These are phyloP conservation scores for Gossypium herbaceum DNA, from an alignment of 345 rosid species.

Conservation along the genomic window DNA sequence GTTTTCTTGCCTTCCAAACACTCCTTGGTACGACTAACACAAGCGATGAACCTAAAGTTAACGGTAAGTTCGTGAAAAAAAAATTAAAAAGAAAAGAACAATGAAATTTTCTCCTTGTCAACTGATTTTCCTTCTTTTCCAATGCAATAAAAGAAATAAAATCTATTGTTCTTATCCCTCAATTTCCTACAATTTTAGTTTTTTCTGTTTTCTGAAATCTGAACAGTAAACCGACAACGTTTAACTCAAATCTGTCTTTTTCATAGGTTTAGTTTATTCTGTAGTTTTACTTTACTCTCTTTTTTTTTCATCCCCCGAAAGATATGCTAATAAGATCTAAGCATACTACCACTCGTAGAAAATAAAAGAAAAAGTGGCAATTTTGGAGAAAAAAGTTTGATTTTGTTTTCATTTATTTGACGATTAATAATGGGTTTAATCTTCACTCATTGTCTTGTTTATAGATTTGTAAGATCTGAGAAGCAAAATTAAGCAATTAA, in stretches of 20 bases:
- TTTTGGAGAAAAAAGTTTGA: background rate
- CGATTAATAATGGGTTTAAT: background rate
- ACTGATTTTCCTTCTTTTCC: background rate
- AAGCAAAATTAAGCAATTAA: background rate
- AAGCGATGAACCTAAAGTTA: background rate
- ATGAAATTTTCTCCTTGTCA: background rate
- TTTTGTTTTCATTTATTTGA: background rate
- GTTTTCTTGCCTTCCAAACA: constrained; percentile 11
- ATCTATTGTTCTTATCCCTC: background rate
- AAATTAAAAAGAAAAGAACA: too few species aligned
- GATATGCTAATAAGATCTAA: background rate
- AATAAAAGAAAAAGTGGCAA: background rate
- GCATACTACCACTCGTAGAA: background rate
- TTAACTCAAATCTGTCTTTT: background rate
- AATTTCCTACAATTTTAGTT: background rate
- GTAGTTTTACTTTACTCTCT: background rate
- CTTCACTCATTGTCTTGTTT: background rate
- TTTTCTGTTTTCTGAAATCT: background rate
- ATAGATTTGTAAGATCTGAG: constrained; percentile 10
- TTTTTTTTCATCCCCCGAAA: constrained; percentile 3
- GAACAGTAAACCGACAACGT: background rate
- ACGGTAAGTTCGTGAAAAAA: background rate
- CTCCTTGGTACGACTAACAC: background rate
- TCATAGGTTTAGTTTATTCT: background rate
- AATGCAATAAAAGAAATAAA: background rate